Percentiles rank a stretch among this genome's conserved stretches.
phyloP scores from a whole-genome alignment of 2,329 filamentous ascomycete genomes.

The Aureobasidium sp. region DNA sequence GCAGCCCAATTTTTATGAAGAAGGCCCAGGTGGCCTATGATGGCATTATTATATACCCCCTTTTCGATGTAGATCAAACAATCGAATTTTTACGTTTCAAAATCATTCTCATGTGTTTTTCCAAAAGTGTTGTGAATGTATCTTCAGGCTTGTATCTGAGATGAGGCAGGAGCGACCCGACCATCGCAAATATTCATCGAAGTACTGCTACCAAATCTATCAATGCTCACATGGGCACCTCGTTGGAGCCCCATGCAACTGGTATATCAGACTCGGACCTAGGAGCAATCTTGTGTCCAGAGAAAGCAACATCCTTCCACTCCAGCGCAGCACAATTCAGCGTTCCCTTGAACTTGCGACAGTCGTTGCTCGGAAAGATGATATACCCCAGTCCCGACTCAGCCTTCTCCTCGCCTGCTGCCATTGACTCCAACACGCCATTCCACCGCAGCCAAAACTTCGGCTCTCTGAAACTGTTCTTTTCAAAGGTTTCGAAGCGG shows the following conservation, averaged over 20 bases:
- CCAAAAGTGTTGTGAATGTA: background rate
- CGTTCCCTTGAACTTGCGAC: conserved; percentile 2
- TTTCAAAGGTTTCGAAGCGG: background rate
- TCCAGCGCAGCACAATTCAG: background rate
- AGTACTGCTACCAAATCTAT: background rate
- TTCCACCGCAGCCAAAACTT: conserved; percentile 3
- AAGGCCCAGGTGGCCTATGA: background rate
- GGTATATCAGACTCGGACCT: background rate
- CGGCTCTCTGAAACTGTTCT: conserved; percentile 7
- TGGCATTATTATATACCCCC: background rate
- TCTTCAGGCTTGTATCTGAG: background rate
- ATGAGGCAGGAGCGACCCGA: background rate
- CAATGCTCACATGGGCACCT: background rate
- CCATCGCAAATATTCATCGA: background rate
- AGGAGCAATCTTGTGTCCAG: conserved; percentile 12
- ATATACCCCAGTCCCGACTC: background rate
- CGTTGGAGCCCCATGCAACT: background rate
- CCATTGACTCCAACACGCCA: background rate
- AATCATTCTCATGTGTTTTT: background rate
- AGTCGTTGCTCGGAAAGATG: background rate
- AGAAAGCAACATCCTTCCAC: background rate
- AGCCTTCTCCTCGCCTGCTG: background rate
- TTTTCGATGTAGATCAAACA: background rate
- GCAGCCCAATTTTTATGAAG: background rate
- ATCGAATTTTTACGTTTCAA: background rate